Conservation (phyloP, 2,329 filamentous ascomycete genomes). For the Venturia carpophila region DNA sequence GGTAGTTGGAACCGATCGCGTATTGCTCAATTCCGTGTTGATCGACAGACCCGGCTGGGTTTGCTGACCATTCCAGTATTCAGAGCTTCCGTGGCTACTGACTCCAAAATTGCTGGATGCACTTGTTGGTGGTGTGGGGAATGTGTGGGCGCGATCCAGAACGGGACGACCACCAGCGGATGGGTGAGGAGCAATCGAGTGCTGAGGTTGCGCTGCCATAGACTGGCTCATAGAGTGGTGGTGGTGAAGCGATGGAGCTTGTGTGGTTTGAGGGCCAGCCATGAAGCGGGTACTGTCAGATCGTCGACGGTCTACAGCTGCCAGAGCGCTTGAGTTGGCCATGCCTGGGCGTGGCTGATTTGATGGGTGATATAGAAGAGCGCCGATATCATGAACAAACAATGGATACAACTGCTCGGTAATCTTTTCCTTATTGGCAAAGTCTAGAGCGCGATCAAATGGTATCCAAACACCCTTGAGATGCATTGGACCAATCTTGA, state of each 20-base stretch:
- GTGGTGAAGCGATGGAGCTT: constrained; percentile 65
- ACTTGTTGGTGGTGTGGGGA: constrained; percentile 87
- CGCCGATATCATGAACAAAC: constrained; percentile 95
- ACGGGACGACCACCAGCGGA: constrained; percentile 54
- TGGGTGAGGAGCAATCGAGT: constrained; percentile 55
- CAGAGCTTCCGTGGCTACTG: constrained; percentile 52
- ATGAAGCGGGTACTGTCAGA: constrained; percentile 47
- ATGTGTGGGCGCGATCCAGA: constrained; percentile 80
- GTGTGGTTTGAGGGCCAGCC: constrained; percentile 43
- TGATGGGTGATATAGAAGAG: constrained; percentile 84
- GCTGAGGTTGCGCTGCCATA: constrained; percentile 47
- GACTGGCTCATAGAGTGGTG: constrained; percentile 58
- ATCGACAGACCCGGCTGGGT: constrained; percentile 66
- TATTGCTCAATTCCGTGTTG: constrained; percentile 68
- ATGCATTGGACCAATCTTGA: constrained; percentile 99
- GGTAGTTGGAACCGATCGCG: constrained; percentile 82
- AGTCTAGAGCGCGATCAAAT: constrained; percentile 93
- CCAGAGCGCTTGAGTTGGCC: constrained; percentile 56
- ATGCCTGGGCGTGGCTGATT: constrained; percentile 77
- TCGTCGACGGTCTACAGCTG: constrained; percentile 63
- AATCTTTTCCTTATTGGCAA: constrained; percentile 99
- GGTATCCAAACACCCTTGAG: constrained; percentile 98
- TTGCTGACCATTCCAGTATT: constrained; percentile 42
- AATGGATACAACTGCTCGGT: constrained; percentile 90
- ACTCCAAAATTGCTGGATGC: constrained; percentile 80